These are phyloP conservation scores for Vanderwaltozyma tropicalis DNA, from an alignment of 805 yeast species.

Conservation along the genomic window DNA sequence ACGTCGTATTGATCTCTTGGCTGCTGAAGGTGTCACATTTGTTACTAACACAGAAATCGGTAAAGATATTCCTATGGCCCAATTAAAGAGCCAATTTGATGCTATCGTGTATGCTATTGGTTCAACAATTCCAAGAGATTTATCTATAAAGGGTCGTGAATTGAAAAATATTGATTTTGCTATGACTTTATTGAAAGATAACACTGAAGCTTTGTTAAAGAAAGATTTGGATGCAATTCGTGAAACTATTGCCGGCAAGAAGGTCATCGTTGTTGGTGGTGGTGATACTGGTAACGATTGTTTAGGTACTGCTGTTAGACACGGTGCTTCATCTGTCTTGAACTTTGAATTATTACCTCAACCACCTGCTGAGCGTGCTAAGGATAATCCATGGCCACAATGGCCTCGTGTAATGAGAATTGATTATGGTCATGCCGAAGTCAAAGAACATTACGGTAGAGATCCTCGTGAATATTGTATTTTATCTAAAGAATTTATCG, in stretches of 20 bases:
- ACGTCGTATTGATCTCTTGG: constrained; percentile 84
- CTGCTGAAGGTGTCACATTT: constrained; percentile 80
- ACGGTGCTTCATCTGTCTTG: constrained; percentile 87
- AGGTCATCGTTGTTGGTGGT: constrained; percentile 96
- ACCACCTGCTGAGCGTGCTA: constrained; percentile 77
- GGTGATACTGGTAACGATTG: constrained; percentile 99
- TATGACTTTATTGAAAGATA: constrained; percentile 79
- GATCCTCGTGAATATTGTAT: constrained; percentile 97
- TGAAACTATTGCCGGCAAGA: constrained; percentile 64
- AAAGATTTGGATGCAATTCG: constrained; percentile 70
- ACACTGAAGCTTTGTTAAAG: constrained; percentile 82
- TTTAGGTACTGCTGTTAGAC: constrained; percentile 93
- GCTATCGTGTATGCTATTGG: constrained; percentile 92
- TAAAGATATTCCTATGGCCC: constrained; percentile 64
- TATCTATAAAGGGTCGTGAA: constrained; percentile 88
- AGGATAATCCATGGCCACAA: constrained; percentile 99
- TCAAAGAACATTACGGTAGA: constrained; percentile 85
- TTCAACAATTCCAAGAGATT: constrained; percentile 91
- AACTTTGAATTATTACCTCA: constrained; percentile 92
- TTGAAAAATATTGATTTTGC: constrained; percentile 86
- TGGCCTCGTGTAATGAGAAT: constrained; percentile 98
- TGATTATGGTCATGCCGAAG: constrained; percentile 96
- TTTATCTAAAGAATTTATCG: constrained; percentile 89
- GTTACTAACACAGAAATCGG: constrained; percentile 73
- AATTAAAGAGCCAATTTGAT: constrained; percentile 53